Base-by-base conservation (phyloP, 495 filamentous ascomycete genomes). In the Halenospora varia region DNA sequence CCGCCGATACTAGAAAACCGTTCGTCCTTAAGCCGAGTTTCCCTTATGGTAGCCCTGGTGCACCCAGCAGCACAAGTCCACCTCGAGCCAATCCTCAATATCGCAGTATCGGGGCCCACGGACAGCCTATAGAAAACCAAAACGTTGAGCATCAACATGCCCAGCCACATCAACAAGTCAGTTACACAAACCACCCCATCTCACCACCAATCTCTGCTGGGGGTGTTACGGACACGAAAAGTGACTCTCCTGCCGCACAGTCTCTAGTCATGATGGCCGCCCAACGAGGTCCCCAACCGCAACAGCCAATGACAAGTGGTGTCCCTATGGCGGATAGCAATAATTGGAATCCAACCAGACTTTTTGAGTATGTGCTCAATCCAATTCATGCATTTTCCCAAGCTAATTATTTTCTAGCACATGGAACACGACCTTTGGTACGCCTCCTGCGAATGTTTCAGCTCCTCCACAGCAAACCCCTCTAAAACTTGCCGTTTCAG, bases 341-440 rank as follows among this genome's bases (percentile, higher is more conserved):
- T 41, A 80, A 78, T 48, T 98, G 94, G 94, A 96, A 98, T 69
- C 94, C 94, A 2, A 84, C 90, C 25, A 83, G 88, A 51, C 88
- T 98, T 63, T 96, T 98, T 77, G 88, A 94, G 91, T 97, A 82
- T 79, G 90, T 81, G 25, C 15, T 19, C 20, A 18, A 20, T 52
- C 40, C 40, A 2, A 46, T 41, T 9, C 35, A 8, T 25, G 9
- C 23, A 40, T 24, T 42, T 24, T 19, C 13, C 19, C 20, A 51
- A 64, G 53, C 67, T 77, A 60, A 78, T 64, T 42, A 53, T 59
- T 22, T 3, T 26, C 19, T 40, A 94, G 90, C 68, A 89, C 92
- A 76, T 96, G 92, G 92, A 90, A 93, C 64, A 87, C 88, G 57
- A 90, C 91, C 22, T 96, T 96, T 71, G 90, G 90, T 71, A 84